These are phyloP conservation scores for Boletus holoroseus DNA, from an alignment of 1,284 basidiomycete species.

Conservation along the genomic window DNA sequence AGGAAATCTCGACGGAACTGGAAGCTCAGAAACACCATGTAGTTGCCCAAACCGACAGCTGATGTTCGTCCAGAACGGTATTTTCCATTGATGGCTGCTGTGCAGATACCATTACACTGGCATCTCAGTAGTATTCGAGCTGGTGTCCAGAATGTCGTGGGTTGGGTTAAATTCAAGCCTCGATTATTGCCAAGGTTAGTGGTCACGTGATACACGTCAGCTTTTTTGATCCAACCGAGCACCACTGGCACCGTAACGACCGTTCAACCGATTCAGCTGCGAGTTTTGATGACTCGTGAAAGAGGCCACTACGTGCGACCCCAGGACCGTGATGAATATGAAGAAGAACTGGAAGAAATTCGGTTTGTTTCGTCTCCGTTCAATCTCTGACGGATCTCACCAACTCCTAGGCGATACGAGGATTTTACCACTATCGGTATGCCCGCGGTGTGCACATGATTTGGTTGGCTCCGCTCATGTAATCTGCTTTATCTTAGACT, in stretches of 20 bases:
- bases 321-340: constrained; percentile 26
- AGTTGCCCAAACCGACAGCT: background rate
- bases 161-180: background rate
- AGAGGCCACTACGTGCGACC: constrained; percentile 25
- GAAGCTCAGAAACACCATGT: background rate
- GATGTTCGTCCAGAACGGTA: background rate
- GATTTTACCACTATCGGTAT: constrained; percentile 80
- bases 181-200: background rate
- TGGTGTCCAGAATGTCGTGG: background rate
- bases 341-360: constrained; percentile 33
- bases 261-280: background rate
- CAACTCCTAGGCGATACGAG: constrained; percentile 58
- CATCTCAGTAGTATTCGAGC: background rate
- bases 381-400: constrained; percentile 17
- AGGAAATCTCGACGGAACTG: constrained; percentile 11
- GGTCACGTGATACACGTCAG: constrained; percentile 13
- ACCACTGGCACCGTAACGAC: too few relatives aligned
- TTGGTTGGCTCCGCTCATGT: constrained; percentile 8
- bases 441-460: constrained; percentile 24
- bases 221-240: background rate
- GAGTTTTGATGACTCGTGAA: constrained; percentile 22
- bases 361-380: constrained; percentile 19
- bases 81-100: background rate
- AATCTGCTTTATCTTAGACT: constrained; percentile 48
- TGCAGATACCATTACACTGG: background rate